Evolutionary conservation across 2,329 filamentous ascomycete species (phyloP).

Genomic region (Alternaria angustiovoidea): DNA sequence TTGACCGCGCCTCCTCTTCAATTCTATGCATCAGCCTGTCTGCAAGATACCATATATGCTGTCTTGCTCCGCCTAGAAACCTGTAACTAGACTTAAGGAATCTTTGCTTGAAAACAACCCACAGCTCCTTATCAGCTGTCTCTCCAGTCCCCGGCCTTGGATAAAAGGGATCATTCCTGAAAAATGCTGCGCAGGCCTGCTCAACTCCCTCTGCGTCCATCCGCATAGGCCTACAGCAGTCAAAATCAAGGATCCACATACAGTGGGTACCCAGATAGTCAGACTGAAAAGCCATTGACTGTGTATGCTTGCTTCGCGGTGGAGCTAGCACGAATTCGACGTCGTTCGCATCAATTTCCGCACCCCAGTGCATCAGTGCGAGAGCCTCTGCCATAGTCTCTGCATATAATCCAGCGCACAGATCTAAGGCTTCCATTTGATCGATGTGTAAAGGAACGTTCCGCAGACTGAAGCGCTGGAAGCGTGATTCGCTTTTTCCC

Average conservation of each 20-base stretch:
- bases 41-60: neutral
- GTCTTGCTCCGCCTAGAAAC: neutral
- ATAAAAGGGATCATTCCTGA: conserved; percentile 62
- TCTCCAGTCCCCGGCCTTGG: conserved; percentile 38
- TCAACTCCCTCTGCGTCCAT: conserved; percentile 49
- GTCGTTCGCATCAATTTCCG: conserved; percentile 60
- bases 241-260: conserved; percentile 63
- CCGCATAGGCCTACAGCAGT: conserved; percentile 63
- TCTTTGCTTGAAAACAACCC: neutral
- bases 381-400: conserved; percentile 59
- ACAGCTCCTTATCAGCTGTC: conserved; percentile 17
- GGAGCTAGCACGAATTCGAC: conserved; percentile 64
- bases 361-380: conserved; percentile 61
- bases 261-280: conserved; percentile 16
- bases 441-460: conserved; percentile 62
- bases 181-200: conserved; percentile 56
- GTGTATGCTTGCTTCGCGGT: conserved; percentile 3
- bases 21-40: neutral
- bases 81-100: neutral
- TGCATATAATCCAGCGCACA: conserved; percentile 52
- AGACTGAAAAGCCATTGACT: conserved; percentile 11
- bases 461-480: conserved; percentile 42
- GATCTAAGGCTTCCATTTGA: conserved; percentile 57
- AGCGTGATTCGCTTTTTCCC: conserved; percentile 19
- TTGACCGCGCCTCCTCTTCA: neutral